Conservation (phyloP, 2,329 filamentous ascomycete species). For the Hirsutella rhossiliensis region DNA sequence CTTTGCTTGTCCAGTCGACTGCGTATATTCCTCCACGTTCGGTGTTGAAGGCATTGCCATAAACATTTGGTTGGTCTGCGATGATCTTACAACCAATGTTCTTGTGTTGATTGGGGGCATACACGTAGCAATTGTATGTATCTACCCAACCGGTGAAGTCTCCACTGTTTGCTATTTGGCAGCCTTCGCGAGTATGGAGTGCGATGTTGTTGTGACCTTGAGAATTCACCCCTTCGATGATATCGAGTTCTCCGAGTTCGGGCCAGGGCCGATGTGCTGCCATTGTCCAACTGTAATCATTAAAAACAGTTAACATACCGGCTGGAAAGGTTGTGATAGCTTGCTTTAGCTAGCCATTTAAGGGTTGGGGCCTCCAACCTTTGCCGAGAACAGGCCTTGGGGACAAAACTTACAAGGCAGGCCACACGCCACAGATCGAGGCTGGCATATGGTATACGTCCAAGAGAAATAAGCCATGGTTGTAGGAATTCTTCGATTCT, state of each 20-base stretch:
- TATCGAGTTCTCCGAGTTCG: background rate
- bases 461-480: background rate
- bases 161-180: background rate
- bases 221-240: background rate
- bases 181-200: background rate
- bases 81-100: background rate
- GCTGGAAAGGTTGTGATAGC: background rate
- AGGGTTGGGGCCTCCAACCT: background rate
- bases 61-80: background rate
- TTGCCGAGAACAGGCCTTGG: background rate
- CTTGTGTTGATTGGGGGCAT: background rate
- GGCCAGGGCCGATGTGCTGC: background rate
- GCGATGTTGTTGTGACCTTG: background rate
- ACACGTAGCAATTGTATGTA: background rate
- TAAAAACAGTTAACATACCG: background rate
- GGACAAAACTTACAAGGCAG: background rate
- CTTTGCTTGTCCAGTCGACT: background rate
- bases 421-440: background rate
- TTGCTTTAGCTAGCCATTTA: background rate
- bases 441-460: background rate
- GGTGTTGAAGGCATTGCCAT: background rate
- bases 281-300: background rate
- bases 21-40: background rate
- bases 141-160: background rate
- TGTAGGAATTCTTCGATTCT: background rate